Conservation (phyloP, 768 basidiomycete genomes). For the Nidularia sp. region DNA sequence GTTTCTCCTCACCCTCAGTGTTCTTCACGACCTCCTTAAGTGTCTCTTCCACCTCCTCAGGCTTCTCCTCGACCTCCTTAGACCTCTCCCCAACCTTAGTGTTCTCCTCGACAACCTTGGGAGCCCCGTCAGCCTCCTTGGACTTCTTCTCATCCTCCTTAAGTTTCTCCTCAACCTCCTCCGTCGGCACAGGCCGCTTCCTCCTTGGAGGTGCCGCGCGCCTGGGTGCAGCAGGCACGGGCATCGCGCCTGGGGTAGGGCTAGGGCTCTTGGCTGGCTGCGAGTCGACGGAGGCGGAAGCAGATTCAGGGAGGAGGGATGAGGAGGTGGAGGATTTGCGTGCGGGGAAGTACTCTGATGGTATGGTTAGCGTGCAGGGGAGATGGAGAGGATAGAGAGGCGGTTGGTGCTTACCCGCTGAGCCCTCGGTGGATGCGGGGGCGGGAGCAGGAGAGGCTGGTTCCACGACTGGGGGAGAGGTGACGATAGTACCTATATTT, state of each 20-base stretch:
- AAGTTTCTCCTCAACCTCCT: constrained; percentile 9
- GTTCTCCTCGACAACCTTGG: constrained; percentile 1
- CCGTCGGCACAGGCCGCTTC: constrained; percentile 24
- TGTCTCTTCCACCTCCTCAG: too few species aligned
- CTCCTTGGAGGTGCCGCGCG: constrained; percentile 73
- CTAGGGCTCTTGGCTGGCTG: constrained; percentile 16
- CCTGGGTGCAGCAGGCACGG: constrained; percentile 68
- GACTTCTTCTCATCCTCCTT: neutral
- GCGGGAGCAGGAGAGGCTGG: too few species aligned
- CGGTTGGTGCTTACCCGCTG: too few species aligned
- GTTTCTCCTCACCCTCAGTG: constrained; percentile 8
- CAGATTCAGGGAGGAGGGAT: constrained; percentile 3
- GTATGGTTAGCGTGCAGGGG: too few species aligned
- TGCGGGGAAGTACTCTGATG: constrained; percentile 8
- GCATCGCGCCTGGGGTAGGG: constrained; percentile 56
- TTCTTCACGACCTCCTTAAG: constrained; percentile 22
- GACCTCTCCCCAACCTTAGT: neutral
- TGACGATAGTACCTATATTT: neutral
- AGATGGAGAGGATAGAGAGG: too few species aligned
- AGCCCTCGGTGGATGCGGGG: too few species aligned
- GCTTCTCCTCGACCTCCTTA: neutral
- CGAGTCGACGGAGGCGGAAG: constrained; percentile 20
- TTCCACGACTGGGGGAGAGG: neutral
- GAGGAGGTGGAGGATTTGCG: too few species aligned
- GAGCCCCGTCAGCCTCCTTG: neutral